Conservation (phyloP, 768 basidiomycete species). For the Calocybe gangraenosa region DNA sequence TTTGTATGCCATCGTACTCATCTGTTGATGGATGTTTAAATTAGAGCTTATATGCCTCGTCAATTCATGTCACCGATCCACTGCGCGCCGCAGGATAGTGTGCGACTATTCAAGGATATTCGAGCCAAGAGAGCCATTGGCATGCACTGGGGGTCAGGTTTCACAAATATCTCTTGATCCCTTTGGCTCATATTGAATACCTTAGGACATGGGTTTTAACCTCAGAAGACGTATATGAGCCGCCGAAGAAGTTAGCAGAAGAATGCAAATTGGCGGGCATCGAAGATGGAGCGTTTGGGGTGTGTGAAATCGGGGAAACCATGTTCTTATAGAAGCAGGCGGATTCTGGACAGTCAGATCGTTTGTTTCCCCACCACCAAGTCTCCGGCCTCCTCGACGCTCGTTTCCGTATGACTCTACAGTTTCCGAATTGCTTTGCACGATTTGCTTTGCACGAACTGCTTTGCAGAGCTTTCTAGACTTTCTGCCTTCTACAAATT, state of each 20-base stretch:
- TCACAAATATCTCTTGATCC: background rate
- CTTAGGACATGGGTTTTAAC: conserved; percentile 51
- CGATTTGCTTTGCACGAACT: no score
- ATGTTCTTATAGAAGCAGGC: conserved; percentile 23
- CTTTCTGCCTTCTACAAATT: no score
- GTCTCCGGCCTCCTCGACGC: no score
- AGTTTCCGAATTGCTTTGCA: no score
- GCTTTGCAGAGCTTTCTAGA: no score
- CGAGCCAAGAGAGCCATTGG: conserved; percentile 55
- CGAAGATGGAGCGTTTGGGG: conserved; percentile 48
- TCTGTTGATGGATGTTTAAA: conserved; percentile 1
- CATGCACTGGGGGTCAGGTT: conserved; percentile 68
- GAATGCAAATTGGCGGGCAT: conserved; percentile 51
- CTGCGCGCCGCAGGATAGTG: conserved; percentile 64
- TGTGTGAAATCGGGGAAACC: conserved; percentile 63
- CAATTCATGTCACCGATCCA: conserved; percentile 56
- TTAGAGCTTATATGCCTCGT: conserved; percentile 58
- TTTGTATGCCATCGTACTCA: background rate
- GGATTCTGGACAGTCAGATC: no score
- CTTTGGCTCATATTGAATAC: background rate
- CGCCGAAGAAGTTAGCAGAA: conserved; percentile 47
- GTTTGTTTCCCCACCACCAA: no score
- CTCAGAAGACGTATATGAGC: conserved; percentile 53
- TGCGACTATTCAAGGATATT: conserved; percentile 62
- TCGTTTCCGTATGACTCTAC: no score